A percentile compares a stretch with the other conserved stretches of the same genome.
phyloP scores from a whole-genome alignment of 495 filamentous ascomycete species.

The Lineolata rhizophorae region DNA sequence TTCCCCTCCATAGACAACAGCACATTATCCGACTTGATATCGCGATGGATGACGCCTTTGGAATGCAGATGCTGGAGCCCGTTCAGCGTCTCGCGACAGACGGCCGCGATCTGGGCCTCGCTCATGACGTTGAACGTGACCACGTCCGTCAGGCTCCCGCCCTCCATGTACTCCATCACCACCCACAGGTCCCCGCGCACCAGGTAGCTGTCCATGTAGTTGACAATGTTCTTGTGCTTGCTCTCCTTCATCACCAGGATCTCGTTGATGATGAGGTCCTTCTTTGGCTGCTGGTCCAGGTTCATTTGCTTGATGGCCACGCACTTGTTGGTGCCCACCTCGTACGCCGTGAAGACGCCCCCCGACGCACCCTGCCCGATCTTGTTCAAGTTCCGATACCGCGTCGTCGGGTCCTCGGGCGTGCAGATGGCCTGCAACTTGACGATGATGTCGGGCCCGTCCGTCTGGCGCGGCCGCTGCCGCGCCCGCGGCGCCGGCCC shows the following conservation, averaged over 20 bases:
- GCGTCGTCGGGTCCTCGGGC: slow-evolving; percentile 63
- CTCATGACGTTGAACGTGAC: slow-evolving; percentile 99
- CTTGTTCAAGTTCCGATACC: slow-evolving; percentile 76
- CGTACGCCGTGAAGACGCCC: slow-evolving; percentile 83
- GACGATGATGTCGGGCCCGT: slow-evolving; percentile 58
- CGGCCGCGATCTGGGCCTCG: slow-evolving; percentile 86
- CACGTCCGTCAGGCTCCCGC: slow-evolving; percentile 89
- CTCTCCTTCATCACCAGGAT: slow-evolving; percentile 98
- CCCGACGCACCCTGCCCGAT: slow-evolving; percentile 96
- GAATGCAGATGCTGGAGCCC: slow-evolving; percentile 92
- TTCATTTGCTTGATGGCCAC: slow-evolving; percentile 99
- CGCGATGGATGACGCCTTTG: slow-evolving; percentile 91
- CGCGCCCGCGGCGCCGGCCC: slow-evolving; percentile 45
- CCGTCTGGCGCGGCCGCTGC: slow-evolving; percentile 53
- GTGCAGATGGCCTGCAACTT: slow-evolving; percentile 75
- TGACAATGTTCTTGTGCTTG: slow-evolving; percentile 95
- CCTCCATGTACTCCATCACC: slow-evolving; percentile 99
- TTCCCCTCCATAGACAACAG: slow-evolving; percentile 84
- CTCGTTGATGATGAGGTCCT: slow-evolving; percentile 96
- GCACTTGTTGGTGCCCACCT: slow-evolving; percentile 57
- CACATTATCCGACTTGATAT: slow-evolving; percentile 98
- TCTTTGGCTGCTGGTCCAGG: slow-evolving; percentile 92
- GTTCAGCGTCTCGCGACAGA: slow-evolving; percentile 81
- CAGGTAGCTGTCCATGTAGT: slow-evolving; percentile 92
- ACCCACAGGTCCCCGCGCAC: slow-evolving; percentile 86